Evolutionary conservation across 306 rosid species (phyloP).

Genomic region (Prunus fruticosa): DNA sequence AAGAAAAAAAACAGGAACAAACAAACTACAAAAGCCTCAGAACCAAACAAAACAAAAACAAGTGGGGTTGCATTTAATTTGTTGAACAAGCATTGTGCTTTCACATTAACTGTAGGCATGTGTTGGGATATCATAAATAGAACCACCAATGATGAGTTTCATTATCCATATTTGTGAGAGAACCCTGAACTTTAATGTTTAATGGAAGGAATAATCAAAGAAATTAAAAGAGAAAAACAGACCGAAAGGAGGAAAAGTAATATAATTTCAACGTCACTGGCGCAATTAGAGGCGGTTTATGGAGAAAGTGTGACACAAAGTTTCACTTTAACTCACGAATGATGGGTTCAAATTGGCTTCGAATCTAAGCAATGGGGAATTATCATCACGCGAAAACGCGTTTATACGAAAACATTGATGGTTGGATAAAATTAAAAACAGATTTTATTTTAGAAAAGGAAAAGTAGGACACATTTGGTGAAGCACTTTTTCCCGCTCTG

Average conservation of each 20-base stretch:
- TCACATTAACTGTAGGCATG: not conserved
- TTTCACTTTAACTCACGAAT: conserved; percentile 4
- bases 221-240: not conserved
- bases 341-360: conserved; percentile 13
- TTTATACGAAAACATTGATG: conserved; percentile 6
- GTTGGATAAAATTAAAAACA: not conserved
- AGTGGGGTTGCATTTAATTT: not conserved
- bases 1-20: no score
- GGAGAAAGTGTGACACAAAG: not conserved
- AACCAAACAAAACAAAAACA: not conserved
- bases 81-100: not conserved
- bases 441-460: not conserved
- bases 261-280: conserved; percentile 8
- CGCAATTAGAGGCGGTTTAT: conserved; percentile 26
- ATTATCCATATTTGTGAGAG: no score
- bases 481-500: conserved; percentile 37
- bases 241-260: not conserved
- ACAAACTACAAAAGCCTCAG: no score
- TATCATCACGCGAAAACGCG: conserved; percentile 49
- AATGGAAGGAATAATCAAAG: not conserved
- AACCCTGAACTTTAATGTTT: not conserved
- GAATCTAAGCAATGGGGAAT: conserved; percentile 11
- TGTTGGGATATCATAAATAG: not conserved
- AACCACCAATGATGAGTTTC: not conserved
- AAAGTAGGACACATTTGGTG: not conserved